phyloP scores from a whole-genome alignment of 805 yeast genomes.

The Jamesozyma spencerorum region DNA sequence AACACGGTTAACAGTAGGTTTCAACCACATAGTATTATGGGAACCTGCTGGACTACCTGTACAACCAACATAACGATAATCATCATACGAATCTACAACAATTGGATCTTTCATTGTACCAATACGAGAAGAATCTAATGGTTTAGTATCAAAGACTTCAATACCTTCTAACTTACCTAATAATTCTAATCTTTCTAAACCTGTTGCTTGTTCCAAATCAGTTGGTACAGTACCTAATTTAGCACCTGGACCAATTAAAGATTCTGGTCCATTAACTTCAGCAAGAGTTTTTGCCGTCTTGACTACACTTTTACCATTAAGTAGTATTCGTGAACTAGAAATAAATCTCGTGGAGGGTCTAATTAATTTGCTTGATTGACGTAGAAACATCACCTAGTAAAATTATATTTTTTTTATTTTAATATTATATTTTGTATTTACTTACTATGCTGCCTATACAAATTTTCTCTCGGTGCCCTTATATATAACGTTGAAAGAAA shows the following conservation, averaged over 20 bases:
- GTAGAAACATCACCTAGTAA: constrained; percentile 30
- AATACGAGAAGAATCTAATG: constrained; percentile 75
- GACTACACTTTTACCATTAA: constrained; percentile 29
- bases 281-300: constrained; percentile 60
- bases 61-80: constrained; percentile 93
- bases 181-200: constrained; percentile 92
- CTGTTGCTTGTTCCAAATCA: constrained; percentile 93
- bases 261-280: constrained; percentile 69
- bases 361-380: constrained; percentile 26
- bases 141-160: constrained; percentile 83
- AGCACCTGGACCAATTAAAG: constrained; percentile 89
- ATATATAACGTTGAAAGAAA: no score
- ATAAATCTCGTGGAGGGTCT: constrained; percentile 29
- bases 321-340: constrained; percentile 25
- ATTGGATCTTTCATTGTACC: constrained; percentile 91
- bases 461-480: background rate
- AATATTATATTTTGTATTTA: background rate
- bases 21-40: constrained; percentile 87
- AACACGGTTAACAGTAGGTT: constrained; percentile 70
- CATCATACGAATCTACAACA: constrained; percentile 81
- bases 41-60: constrained; percentile 92
- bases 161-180: constrained; percentile 93
- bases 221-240: constrained; percentile 78
- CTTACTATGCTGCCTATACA: no score
- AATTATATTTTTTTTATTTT: background rate